These are phyloP conservation scores for Cladosporium cucumerinum DNA, from an alignment of 2,329 filamentous ascomycete species.

Conservation along the genomic window DNA sequence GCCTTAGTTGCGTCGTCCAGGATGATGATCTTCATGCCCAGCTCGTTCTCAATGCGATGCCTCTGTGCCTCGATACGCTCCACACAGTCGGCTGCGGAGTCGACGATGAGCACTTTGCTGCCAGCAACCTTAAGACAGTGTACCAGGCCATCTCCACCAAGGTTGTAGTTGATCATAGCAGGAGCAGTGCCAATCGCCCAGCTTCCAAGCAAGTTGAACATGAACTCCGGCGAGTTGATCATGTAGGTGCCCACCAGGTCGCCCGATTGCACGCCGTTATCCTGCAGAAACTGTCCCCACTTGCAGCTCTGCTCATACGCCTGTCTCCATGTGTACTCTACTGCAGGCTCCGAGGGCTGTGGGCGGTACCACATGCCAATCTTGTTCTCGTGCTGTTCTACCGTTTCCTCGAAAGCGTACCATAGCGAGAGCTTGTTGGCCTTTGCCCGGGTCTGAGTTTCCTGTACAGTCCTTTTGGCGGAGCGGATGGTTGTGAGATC, in stretches of 20 bases:
- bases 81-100: slow-evolving; percentile 50
- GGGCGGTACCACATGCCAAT: slow-evolving; percentile 66
- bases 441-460: slow-evolving; percentile 38
- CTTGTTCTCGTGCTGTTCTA: slow-evolving; percentile 38
- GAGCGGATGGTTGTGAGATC: slow-evolving; percentile 53
- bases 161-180: slow-evolving; percentile 38
- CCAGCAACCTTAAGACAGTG: slow-evolving; percentile 37
- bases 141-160: slow-evolving; percentile 34
- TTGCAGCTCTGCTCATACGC: slow-evolving; percentile 55
- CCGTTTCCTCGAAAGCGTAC: slow-evolving; percentile 57
- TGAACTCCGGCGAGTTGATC: slow-evolving; percentile 37
- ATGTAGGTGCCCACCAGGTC: slow-evolving; percentile 35
- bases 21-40: slow-evolving; percentile 57
- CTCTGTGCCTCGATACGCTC: slow-evolving; percentile 54
- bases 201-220: slow-evolving; percentile 31
- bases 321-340: slow-evolving; percentile 55
- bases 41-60: slow-evolving; percentile 48
- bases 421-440: slow-evolving; percentile 58
- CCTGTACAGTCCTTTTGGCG: slow-evolving; percentile 40
- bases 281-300: slow-evolving; percentile 60
- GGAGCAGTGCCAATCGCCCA: slow-evolving; percentile 34
- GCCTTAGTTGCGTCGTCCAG: slow-evolving; percentile 50
- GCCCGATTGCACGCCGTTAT: slow-evolving; percentile 33
- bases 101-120: slow-evolving; percentile 45
- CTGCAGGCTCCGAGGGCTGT: slow-evolving; percentile 37